Evolutionary conservation across 306 rosid species (phyloP).

Genomic region (Cucumis hystrix): DNA sequence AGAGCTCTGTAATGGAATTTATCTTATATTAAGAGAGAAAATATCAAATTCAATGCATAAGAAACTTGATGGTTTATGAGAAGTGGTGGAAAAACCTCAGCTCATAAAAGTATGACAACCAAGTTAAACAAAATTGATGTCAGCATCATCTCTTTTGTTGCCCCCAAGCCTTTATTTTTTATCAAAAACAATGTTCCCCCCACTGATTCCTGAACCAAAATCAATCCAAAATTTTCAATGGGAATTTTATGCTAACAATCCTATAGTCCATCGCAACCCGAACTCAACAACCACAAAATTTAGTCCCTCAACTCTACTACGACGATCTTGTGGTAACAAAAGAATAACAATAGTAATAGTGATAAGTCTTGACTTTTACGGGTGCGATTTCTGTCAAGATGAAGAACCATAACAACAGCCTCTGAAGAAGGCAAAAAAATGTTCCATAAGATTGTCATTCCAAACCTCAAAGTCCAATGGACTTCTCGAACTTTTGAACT

Average conservation of each 20-base stretch:
- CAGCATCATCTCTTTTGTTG: background rate
- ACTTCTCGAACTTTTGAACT: constrained; percentile 57
- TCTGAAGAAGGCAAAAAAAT: background rate
- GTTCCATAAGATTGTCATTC: background rate
- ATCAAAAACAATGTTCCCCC: background rate
- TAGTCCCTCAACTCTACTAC: background rate
- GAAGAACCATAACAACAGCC: background rate
- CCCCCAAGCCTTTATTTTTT: background rate
- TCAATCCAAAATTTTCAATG: background rate
- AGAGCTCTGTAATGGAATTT: background rate
- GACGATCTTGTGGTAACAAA: background rate
- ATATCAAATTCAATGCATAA: background rate
- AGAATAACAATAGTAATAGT: background rate
- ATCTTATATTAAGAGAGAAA: background rate
- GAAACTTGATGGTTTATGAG: background rate
- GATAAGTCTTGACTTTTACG: background rate
- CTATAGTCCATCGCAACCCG: background rate
- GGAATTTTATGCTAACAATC: background rate
- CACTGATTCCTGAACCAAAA: constrained; percentile 2
- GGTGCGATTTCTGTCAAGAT: background rate
- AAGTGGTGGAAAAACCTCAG: background rate
- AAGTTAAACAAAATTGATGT: constrained; percentile 2
- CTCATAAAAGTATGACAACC: background rate
- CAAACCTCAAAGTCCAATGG: constrained; percentile 41
- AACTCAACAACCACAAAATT: background rate